Evolutionary conservation across 2,329 filamentous ascomycete species (phyloP).

Genomic region (Sporothrix inflata): DNA sequence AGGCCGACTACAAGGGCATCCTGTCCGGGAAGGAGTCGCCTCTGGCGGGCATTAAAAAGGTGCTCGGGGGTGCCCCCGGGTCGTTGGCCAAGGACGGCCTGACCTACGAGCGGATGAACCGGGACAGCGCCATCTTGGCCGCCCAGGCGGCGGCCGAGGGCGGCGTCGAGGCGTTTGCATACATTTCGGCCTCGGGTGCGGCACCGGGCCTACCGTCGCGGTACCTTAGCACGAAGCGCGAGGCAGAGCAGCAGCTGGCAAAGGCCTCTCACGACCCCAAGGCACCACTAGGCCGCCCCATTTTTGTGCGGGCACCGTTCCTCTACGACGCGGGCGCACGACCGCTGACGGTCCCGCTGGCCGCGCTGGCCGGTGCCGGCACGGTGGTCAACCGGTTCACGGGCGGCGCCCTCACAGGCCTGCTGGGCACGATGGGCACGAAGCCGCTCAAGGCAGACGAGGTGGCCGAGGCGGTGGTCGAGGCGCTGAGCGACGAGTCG

Average conservation of each 20-base stretch:
- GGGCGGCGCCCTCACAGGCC: conserved; percentile 71
- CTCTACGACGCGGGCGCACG: conserved; percentile 82
- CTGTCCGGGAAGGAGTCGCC: conserved; percentile 81
- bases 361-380: conserved; percentile 73
- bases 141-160: conserved; percentile 73
- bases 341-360: conserved; percentile 81
- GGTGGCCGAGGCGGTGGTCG: conserved; percentile 87
- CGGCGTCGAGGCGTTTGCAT: conserved; percentile 73
- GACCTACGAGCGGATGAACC: conserved; percentile 97
- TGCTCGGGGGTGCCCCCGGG: conserved; percentile 65
- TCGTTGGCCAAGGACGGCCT: conserved; percentile 45
- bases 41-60: conserved; percentile 74
- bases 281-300: conserved; percentile 65
- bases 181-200: conserved; percentile 85
- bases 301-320: conserved; percentile 86
- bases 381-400: conserved; percentile 76
- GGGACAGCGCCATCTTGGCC: conserved; percentile 81
- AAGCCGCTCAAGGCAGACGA: conserved; percentile 87
- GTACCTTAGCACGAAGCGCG: conserved; percentile 90
- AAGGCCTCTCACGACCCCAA: conserved; percentile 58
- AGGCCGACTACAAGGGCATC: conserved; percentile 96
- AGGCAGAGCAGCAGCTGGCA: conserved; percentile 66
- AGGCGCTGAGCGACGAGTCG: conserved; percentile 75
- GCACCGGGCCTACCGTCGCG: conserved; percentile 81
- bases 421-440: conserved; percentile 80